Evolutionary conservation across 306 rosid species (phyloP).

Genomic region (Pyrus bretschneideri): DNA sequence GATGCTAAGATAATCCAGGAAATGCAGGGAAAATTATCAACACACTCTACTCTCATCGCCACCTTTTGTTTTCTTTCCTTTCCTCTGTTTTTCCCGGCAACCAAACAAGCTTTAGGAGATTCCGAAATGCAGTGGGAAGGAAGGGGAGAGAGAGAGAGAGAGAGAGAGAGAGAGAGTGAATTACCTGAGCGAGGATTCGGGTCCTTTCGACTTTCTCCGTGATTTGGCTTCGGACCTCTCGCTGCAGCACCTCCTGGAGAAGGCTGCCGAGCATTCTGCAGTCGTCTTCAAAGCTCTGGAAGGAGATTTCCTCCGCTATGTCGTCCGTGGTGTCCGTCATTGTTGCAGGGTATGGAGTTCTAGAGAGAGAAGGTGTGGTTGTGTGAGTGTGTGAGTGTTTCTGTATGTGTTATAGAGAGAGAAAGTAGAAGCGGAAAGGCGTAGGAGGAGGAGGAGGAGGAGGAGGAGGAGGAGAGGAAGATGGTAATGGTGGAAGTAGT

Average conservation of each 20-base stretch:
- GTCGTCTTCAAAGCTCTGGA: slow-evolving; percentile 84
- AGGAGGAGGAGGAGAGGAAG: background rate
- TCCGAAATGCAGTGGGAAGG: background rate
- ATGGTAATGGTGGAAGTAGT: background rate
- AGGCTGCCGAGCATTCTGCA: slow-evolving; percentile 73
- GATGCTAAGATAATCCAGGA: slow-evolving; percentile 1
- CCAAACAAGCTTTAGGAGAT: background rate
- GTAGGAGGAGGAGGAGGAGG: background rate
- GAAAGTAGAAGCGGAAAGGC: background rate
- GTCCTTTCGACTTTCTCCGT: slow-evolving; percentile 64
- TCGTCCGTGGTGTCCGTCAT: slow-evolving; percentile 96
- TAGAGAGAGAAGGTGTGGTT: background rate
- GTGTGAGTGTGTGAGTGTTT: background rate
- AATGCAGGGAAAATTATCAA: background rate
- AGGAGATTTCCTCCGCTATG: slow-evolving; percentile 86
- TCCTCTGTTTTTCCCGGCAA: slow-evolving; percentile 13
- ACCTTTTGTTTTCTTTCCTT: background rate
- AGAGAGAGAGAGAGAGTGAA: background rate
- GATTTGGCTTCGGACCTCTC: slow-evolving; percentile 57
- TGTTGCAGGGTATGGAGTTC: background rate
- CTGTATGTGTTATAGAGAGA: background rate
- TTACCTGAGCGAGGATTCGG: slow-evolving; percentile 80
- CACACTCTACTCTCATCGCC: background rate
- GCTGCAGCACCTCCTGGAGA: slow-evolving; percentile 71
- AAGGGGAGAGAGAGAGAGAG: background rate